phyloP scores from a whole-genome alignment of 2,329 filamentous ascomycete species.

The Raffaelea arxii region DNA sequence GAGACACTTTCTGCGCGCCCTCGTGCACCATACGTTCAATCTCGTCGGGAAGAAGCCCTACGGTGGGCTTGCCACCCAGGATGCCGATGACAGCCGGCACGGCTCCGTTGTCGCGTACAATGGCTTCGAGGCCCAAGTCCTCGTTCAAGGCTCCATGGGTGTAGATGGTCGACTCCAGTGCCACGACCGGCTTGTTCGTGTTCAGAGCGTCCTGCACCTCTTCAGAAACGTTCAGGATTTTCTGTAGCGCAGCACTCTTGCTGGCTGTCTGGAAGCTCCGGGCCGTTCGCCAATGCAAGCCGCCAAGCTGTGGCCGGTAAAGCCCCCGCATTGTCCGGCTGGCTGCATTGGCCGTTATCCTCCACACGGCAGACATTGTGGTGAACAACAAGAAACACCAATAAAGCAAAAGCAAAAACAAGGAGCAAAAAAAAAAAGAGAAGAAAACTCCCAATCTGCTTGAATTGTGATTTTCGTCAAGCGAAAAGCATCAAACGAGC shows the following conservation, averaged over 20 bases:
- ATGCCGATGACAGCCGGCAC: constrained; percentile 89
- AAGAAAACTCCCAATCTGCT: too few relatives aligned
- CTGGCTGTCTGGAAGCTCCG: neutral
- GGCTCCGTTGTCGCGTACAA: constrained; percentile 71
- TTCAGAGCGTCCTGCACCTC: constrained; percentile 73
- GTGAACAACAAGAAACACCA: neutral
- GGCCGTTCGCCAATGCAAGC: neutral
- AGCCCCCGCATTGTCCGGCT: neutral
- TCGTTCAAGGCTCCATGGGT: constrained; percentile 84
- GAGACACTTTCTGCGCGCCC: constrained; percentile 71
- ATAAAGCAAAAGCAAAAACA: neutral
- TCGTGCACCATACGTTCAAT: constrained; percentile 63
- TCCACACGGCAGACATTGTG: constrained; percentile 4
- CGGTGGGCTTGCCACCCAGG: constrained; percentile 68
- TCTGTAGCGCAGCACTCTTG: neutral
- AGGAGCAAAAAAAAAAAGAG: neutral
- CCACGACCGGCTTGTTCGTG: constrained; percentile 72
- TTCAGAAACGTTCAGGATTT: constrained; percentile 61
- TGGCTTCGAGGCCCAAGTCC: constrained; percentile 60
- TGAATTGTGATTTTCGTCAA: too few relatives aligned
- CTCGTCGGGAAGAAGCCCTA: constrained; percentile 67
- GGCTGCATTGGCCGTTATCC: neutral
- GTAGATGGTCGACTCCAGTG: constrained; percentile 92
- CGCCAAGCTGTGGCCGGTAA: neutral
- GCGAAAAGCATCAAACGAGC: too few relatives aligned